Evolutionary conservation across 1,139 yeast genomes (phyloP), one percentile per base, ranked within the genome.

Genomic region (Yamadazyma jaroonii): DNA sequence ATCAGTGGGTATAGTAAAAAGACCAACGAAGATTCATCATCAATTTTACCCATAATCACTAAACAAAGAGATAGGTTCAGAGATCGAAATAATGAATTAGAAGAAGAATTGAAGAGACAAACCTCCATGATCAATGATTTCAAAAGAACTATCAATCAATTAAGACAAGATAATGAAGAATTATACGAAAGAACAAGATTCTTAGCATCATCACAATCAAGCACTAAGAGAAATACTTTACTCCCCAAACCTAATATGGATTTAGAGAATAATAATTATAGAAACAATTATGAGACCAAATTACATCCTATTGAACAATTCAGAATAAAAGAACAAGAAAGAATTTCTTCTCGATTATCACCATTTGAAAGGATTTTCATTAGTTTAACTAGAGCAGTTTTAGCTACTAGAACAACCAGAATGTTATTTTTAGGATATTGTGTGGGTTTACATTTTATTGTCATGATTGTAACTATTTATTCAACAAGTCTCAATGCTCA

Each of bases 61-160:
- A 90, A 92, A 53, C 98, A 92, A 62, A 78, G 98, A 58, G 97
- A 92, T 58, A 70, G 97, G 46, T 89, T 90, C 68, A 79, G 95
- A 50, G 77, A 79, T 23, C 74, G 90, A 41, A 88, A 84, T 51
- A 77, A 75, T 39, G 96, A 88, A 54, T 70, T 92, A 36, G 97
- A 92, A 56, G 85, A 84, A 38, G 95, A 88, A 50, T 56, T 82
- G 33, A 80, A 86, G 53, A 78, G 77, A 48, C 80, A 76, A 46
- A 70, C 72, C 42, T 59, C 64, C 21, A 67, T 71, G 25, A 72
- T 82, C 13, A 71, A 66, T 34, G 86, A 84, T 39, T 66, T 86
- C 45, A 79, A 78, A 44, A 64, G 84, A 40, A 89, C 87, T 49
- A 62, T 86, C 35, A 77, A 73, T 36, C 61, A 72, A 4, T 66